phyloP scores from a whole-genome alignment of 495 filamentous ascomycete genomes.

The Annulohypoxylon maeteangense region DNA sequence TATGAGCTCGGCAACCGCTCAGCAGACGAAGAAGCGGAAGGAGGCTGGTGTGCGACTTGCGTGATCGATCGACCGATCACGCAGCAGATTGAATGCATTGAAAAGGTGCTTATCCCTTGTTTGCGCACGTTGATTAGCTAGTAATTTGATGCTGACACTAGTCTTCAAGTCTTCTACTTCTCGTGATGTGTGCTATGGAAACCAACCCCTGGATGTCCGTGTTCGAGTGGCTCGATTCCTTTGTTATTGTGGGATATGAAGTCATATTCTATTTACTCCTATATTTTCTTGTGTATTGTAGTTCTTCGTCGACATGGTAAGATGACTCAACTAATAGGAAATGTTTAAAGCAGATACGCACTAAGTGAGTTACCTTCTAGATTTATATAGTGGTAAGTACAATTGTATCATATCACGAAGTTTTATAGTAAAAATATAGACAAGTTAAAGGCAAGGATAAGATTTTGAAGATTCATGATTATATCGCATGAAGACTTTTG shows the following conservation, averaged over 20 bases:
- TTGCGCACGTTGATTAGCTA: constrained; percentile 39
- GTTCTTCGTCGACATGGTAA: neutral
- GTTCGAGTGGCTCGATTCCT: neutral
- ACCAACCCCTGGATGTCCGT: neutral
- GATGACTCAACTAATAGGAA: neutral
- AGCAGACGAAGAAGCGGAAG: constrained; percentile 81
- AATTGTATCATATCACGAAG: too few relatives aligned
- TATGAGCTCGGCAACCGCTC: constrained; percentile 81
- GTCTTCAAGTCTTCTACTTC: constrained; percentile 27
- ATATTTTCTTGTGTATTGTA: neutral
- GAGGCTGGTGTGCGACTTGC: constrained; percentile 90
- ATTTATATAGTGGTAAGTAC: too few relatives aligned
- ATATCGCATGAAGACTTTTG: neutral
- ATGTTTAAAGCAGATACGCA: neutral
- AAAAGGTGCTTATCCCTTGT: constrained; percentile 49
- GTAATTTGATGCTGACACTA: constrained; percentile 42
- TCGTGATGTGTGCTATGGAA: constrained; percentile 11
- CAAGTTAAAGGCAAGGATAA: too few relatives aligned
- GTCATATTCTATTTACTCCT: constrained; percentile 7
- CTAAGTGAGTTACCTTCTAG: neutral
- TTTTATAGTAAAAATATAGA: too few relatives aligned
- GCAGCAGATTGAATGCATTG: constrained; percentile 18
- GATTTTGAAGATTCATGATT: neutral
- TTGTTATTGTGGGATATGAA: neutral
- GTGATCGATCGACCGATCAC: constrained; percentile 48